Evolutionary conservation across 768 basidiomycete species (phyloP).

Genomic region (Chalciporus pseudorubinellus): DNA sequence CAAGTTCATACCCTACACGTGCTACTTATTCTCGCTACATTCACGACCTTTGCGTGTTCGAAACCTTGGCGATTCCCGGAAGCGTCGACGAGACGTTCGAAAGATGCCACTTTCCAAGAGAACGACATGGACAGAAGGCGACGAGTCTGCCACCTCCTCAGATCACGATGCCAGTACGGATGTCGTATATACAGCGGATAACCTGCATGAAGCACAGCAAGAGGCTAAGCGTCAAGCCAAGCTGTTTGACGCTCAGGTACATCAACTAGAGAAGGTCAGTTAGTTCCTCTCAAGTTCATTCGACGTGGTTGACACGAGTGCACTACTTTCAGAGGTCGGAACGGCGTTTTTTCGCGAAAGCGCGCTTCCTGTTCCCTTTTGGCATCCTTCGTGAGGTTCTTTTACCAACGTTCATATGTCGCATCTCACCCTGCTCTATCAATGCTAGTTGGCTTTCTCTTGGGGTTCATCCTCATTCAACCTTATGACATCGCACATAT

Average conservation of each 20-base stretch:
- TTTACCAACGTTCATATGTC: neutral
- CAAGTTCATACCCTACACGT: too few species aligned
- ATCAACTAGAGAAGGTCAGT: conserved; percentile 24
- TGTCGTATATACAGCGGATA: neutral
- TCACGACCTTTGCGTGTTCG: neutral
- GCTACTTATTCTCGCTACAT: neutral
- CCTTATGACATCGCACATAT: conserved; percentile 66
- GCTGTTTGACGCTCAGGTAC: conserved; percentile 24
- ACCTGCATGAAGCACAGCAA: conserved; percentile 14
- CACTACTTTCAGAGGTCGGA: conserved; percentile 11
- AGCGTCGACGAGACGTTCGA: neutral
- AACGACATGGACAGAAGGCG: conserved; percentile 23
- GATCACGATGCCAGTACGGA: conserved; percentile 9
- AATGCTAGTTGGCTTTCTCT: conserved; percentile 68
- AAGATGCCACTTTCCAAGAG: conserved; percentile 36
- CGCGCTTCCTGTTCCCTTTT: conserved; percentile 65
- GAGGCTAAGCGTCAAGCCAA: conserved; percentile 25
- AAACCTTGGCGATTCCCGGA: neutral
- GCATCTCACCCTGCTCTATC: conserved; percentile 4
- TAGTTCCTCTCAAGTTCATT: neutral
- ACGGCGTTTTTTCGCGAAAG: conserved; percentile 24
- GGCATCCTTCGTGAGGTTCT: conserved; percentile 59
- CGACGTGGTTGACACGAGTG: neutral
- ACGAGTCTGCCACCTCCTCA: conserved; percentile 14
- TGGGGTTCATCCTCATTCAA: conserved; percentile 66